Percentiles rank a stretch among this genome's conserved stretches.
phyloP scores from a whole-genome alignment of 192 early-diverging fungal genomes.

The Backusella luteola region DNA sequence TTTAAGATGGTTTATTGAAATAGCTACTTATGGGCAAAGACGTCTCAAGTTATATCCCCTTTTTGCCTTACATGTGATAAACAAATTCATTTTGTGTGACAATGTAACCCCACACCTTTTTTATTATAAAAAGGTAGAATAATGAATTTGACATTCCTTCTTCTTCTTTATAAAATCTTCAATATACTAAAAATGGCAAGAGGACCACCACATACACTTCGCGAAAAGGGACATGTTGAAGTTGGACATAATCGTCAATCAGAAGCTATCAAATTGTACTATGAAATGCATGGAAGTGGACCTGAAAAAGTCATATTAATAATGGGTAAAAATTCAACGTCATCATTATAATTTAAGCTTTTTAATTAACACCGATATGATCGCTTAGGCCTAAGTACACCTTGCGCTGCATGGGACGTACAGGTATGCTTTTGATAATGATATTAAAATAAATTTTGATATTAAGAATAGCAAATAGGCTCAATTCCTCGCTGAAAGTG shows the following conservation, averaged over 20 bases:
- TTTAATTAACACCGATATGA: not conserved
- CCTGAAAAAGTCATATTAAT: slow-evolving; percentile 69
- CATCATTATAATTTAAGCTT: no score
- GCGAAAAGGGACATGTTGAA: slow-evolving; percentile 39
- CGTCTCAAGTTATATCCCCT: not conserved
- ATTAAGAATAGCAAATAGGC: slow-evolving; percentile 40
- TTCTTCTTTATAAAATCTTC: not conserved
- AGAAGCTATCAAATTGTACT: slow-evolving; percentile 65
- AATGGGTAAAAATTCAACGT: slow-evolving; percentile 56
- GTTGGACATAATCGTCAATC: slow-evolving; percentile 38
- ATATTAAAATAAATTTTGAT: not conserved
- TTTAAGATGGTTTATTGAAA: not conserved
- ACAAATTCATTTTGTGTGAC: not conserved
- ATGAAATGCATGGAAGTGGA: slow-evolving; percentile 75
- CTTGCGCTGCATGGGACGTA: slow-evolving; percentile 43
- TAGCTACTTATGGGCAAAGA: not conserved
- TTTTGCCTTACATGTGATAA: not conserved
- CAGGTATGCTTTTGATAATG: slow-evolving; percentile 19
- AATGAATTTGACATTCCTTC: not conserved
- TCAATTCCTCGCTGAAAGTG: slow-evolving; percentile 60
- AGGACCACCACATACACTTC: not conserved
- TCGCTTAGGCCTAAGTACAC: slow-evolving; percentile 18
- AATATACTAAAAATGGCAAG: not conserved
- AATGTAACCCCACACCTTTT: not conserved
- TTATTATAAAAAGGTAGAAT: not conserved